A percentile compares a stretch with the other conserved stretches of the same genome.
phyloP scores from a whole-genome alignment of 495 filamentous ascomycete genomes.

The Neurospora sp. region DNA sequence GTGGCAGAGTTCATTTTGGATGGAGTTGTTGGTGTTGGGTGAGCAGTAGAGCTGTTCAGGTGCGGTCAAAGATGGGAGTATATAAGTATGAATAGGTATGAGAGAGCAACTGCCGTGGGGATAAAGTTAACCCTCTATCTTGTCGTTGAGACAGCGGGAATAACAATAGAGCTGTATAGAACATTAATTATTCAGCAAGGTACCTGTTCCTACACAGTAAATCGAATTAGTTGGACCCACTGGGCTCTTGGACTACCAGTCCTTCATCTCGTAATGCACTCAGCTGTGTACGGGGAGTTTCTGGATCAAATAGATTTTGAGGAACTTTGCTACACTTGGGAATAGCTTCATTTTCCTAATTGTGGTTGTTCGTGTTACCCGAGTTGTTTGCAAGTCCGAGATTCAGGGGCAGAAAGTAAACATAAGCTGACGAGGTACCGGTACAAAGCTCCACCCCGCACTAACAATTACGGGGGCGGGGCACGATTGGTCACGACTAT shows the following conservation, averaged over 20 bases:
- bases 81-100: not conserved
- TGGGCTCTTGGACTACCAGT: not conserved
- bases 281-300: not conserved
- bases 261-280: not conserved
- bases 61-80: not conserved
- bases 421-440: not conserved
- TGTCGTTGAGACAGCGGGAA: no score
- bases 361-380: not conserved
- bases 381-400: not conserved
- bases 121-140: not conserved
- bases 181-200: not conserved
- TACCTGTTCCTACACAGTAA: no score
- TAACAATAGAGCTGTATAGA: no score
- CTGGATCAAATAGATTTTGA: not conserved
- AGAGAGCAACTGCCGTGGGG: not conserved
- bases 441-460: constrained; percentile 6
- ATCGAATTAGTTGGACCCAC: not conserved
- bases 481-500: constrained; percentile 11
- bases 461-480: constrained; percentile 1
- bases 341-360: not conserved
- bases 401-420: not conserved
- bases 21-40: not conserved
- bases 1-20: constrained; percentile 27
- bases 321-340: not conserved
- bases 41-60: no score